Percentiles rank a stretch among this genome's conserved stretches.
These are phyloP conservation scores for Silybum marianum DNA, from an alignment of 129 eudicot genomes.

Conservation along the genomic window DNA sequence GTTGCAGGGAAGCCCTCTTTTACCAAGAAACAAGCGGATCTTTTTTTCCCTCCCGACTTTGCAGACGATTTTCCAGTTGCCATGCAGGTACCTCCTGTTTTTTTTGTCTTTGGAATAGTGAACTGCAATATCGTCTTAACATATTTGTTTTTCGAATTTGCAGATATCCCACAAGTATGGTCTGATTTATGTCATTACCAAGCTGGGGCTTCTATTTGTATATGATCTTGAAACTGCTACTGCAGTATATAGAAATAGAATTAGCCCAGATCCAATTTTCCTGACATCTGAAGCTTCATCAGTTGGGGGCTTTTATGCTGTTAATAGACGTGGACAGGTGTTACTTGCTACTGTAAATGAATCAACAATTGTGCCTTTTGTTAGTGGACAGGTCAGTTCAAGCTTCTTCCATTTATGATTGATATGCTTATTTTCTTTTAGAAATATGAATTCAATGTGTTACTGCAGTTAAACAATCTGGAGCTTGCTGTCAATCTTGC, in stretches of 20 bases:
- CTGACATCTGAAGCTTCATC: slow-evolving; percentile 95
- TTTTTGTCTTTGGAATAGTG: slow-evolving; percentile 4
- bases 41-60: slow-evolving; percentile 98
- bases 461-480: slow-evolving; percentile 85
- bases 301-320: slow-evolving; percentile 95
- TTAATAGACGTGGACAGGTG: slow-evolving; percentile 96
- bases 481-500: slow-evolving; percentile 99
- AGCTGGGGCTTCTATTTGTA: slow-evolving; percentile 97
- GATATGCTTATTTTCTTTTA: slow-evolving; percentile 4
- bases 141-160: slow-evolving; percentile 14
- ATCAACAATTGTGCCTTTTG: slow-evolving; percentile 89
- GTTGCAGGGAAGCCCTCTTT: slow-evolving; percentile 83
- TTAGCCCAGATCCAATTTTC: slow-evolving; percentile 98
- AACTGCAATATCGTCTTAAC: slow-evolving; percentile 12
- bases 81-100: slow-evolving; percentile 73
- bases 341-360: slow-evolving; percentile 97
- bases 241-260: slow-evolving; percentile 95
- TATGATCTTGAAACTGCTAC: slow-evolving; percentile 97
- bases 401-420: slow-evolving; percentile 12
- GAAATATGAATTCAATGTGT: not conserved
- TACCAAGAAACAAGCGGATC: slow-evolving; percentile 96
- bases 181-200: slow-evolving; percentile 90
- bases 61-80: slow-evolving; percentile 96
- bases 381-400: slow-evolving; percentile 91
- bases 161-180: slow-evolving; percentile 96